Conservation (phyloP, 1,139 yeast species). For the Sugiyamaella novakii region DNA sequence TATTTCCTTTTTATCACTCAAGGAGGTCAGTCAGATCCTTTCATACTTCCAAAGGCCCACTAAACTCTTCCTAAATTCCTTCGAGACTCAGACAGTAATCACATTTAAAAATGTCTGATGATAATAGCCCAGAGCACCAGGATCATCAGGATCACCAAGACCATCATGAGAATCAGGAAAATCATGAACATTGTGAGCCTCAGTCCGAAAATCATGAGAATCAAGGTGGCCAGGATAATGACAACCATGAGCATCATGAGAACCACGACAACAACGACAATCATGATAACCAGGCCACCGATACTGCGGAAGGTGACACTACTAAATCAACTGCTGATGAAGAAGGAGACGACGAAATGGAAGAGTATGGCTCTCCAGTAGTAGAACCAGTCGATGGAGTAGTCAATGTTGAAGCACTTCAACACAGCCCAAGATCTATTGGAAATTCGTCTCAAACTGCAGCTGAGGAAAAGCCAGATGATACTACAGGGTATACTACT, state of each 20-base stretch:
- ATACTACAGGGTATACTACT: constrained; percentile 4
- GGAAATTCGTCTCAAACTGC: not conserved
- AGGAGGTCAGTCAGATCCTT: too few species aligned
- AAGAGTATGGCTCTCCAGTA: constrained; percentile 22
- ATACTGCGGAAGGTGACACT: not conserved
- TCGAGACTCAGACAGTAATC: too few species aligned
- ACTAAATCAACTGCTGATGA: not conserved
- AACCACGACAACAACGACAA: not conserved
- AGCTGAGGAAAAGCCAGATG: not conserved
- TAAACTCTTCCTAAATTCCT: too few species aligned
- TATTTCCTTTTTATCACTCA: too few species aligned
- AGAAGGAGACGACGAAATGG: constrained; percentile 10
- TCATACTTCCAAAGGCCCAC: too few species aligned
- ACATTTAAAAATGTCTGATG: too few species aligned
- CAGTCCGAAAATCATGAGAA: not conserved
- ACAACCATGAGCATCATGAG: not conserved
- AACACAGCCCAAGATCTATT: constrained; percentile 8
- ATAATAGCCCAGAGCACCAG: too few species aligned
- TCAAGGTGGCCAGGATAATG: not conserved
- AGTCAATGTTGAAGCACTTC: constrained; percentile 14
- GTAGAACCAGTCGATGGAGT: constrained; percentile 22
- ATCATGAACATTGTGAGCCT: not conserved
- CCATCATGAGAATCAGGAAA: constrained; percentile 4
- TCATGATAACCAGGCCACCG: not conserved
- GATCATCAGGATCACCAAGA: not conserved